A percentile compares a stretch with the other conserved stretches of the same genome.
phyloP scores from a whole-genome alignment of 306 rosid genomes.

The Vigna reflexopilosa region DNA sequence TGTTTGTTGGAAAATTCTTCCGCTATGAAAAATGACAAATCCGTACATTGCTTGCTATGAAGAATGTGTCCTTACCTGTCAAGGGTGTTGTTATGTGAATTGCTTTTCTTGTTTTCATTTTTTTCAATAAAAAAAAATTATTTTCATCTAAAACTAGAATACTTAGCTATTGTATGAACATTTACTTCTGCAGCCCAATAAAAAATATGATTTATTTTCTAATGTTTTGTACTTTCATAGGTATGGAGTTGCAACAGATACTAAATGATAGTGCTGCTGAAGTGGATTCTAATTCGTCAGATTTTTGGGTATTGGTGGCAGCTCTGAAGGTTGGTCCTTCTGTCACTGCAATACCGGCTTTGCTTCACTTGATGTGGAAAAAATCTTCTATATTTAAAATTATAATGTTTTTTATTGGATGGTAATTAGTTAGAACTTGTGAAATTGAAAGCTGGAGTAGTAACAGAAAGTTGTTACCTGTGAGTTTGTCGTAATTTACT shows the following conservation, averaged over 20 bases:
- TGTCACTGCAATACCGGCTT: constrained; percentile 29
- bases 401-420: constrained; percentile 1
- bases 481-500: neutral
- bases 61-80: constrained; percentile 1
- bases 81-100: constrained; percentile 27
- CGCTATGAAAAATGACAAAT: constrained; percentile 24
- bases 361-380: constrained; percentile 11
- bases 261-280: constrained; percentile 76
- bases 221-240: constrained; percentile 51
- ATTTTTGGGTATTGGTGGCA: constrained; percentile 96
- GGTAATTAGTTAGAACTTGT: constrained; percentile 30
- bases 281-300: constrained; percentile 78
- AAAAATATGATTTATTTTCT: constrained; percentile 24
- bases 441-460: constrained; percentile 20
- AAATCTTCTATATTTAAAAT: neutral
- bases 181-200: constrained; percentile 17
- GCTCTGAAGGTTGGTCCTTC: constrained; percentile 83
- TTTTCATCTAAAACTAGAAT: constrained; percentile 17
- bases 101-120: neutral
- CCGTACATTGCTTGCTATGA: constrained; percentile 39
- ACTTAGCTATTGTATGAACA: constrained; percentile 5
- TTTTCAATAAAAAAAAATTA: neutral
- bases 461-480: constrained; percentile 19
- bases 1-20: constrained; percentile 30
- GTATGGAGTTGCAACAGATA: constrained; percentile 69